phyloP scores from a whole-genome alignment of 345 rosid species.

The Eucalyptus cladocalyx region DNA sequence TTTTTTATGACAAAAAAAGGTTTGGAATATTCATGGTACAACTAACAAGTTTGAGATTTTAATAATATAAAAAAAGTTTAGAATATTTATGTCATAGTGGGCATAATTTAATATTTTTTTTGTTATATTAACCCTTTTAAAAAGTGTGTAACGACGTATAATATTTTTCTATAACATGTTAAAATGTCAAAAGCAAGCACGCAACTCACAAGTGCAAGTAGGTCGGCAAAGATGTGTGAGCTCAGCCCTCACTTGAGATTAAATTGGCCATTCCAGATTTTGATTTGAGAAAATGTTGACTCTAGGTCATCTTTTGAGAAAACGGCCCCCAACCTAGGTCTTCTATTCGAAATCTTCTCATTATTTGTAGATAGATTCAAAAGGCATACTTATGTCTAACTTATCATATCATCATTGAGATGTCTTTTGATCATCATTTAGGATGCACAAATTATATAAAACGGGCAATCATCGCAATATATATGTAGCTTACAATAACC shows the following conservation, averaged over 20 bases:
- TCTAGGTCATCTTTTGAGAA: background rate
- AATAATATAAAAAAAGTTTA: too few species aligned
- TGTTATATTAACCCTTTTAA: background rate
- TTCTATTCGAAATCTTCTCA: background rate
- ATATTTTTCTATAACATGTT: background rate
- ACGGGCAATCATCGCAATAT: background rate
- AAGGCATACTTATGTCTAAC: background rate
- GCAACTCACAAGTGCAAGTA: fast-evolving
- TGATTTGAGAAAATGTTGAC: fast-evolving
- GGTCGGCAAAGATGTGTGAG: background rate
- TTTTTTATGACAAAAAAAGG: too few species aligned
- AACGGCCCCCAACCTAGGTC: fast-evolving
- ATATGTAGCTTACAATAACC: background rate
- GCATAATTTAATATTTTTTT: too few species aligned
- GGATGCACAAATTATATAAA: background rate
- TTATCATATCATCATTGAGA: background rate
- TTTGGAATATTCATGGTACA: too few species aligned
- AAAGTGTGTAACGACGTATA: fast-evolving
- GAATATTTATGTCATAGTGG: too few species aligned
- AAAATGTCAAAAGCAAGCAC: background rate
- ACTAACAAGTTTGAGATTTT: too few species aligned
- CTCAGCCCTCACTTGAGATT: too few species aligned
- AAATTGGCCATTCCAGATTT: background rate
- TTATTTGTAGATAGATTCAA: background rate
- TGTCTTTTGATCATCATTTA: background rate